Percentiles rank a stretch among this genome's conserved stretches.
Evolutionary conservation across 441 rosid genomes (phyloP).

Genomic region (Syzygium syzygioides): DNA sequence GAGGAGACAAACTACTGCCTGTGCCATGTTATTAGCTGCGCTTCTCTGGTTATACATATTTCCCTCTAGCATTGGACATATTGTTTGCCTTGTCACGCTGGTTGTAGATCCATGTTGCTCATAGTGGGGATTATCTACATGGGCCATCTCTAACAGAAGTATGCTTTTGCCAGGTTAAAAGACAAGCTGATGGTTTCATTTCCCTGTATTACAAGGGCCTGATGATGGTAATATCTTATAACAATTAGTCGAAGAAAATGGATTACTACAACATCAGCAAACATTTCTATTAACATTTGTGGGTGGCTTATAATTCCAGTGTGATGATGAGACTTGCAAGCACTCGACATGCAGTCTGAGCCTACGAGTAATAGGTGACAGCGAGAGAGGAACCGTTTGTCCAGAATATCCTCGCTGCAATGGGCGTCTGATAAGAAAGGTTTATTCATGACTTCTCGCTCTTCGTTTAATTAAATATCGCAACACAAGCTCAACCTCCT

Average conservation of each 20-base stretch:
- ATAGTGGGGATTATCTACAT: neutral
- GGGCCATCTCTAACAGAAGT: neutral
- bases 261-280: neutral
- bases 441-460: constrained; percentile 1
- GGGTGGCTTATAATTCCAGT: constrained; percentile 36
- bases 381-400: constrained; percentile 88
- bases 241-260: neutral
- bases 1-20: neutral
- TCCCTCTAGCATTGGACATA: neutral
- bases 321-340: constrained; percentile 95
- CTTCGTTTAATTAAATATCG: neutral
- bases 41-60: neutral
- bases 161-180: constrained; percentile 62
- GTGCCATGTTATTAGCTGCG: neutral
- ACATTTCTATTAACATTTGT: neutral
- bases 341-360: constrained; percentile 60
- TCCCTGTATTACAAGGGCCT: constrained; percentile 75
- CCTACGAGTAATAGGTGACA: constrained; percentile 66
- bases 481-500: neutral
- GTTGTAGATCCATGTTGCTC: neutral
- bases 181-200: constrained; percentile 67
- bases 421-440: constrained; percentile 81
- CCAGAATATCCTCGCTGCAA: constrained; percentile 89
- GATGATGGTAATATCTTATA: constrained; percentile 61
- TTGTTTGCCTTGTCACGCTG: neutral